Evolutionary conservation across 1,284 basidiomycete genomes (phyloP), one percentile per base, ranked within the genome.

Genomic region (Rhodofomes roseus): DNA sequence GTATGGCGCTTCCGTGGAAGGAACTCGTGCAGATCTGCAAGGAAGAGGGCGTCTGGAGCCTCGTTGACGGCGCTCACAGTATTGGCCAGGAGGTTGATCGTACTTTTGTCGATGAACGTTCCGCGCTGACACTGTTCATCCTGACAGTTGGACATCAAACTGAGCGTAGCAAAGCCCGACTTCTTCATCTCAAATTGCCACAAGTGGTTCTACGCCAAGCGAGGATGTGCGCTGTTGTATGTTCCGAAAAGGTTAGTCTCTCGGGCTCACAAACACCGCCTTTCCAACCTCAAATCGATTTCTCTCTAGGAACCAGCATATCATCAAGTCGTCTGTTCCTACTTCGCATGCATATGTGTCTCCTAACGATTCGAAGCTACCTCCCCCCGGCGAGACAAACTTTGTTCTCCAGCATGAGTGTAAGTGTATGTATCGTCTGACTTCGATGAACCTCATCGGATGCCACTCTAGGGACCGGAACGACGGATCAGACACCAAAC

Each of bases 61-160:
- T 95, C 18, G 73, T 97, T 16, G 95, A 97, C 66, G 95, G 81
- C 0, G 95, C 95, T 0, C 95, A 96, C 71, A 86, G 87, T 3
- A 86, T 95, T 51, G 93, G 93, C 0, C 71, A 73, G 55, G 70
- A 72, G 64, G 70, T 70, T 14, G 5, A 22, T 18, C 31, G 11
- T 11, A 41, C 20, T 25, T 22, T 22, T 37, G n/a, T 44, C 22
- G 9, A 25, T 18, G 20, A 44, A 6, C 18, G 14, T 20, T 20
- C 37, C 14, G 41, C 16, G 12, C 36, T 34, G 12, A 50, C 22
- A 48, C 22, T 7, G 8, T 25, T 18, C 1, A 12, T 44, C 27
- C 22, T 58, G 14, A n/a, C 25, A 71, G 67, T 36, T 79, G 14
- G 74, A 82, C 52, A 76, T 93, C 56, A 81, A 93, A 69, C 65